These are phyloP conservation scores for Margaritispora aquatica DNA, from an alignment of 495 filamentous ascomycete genomes.

Conservation along the genomic window DNA sequence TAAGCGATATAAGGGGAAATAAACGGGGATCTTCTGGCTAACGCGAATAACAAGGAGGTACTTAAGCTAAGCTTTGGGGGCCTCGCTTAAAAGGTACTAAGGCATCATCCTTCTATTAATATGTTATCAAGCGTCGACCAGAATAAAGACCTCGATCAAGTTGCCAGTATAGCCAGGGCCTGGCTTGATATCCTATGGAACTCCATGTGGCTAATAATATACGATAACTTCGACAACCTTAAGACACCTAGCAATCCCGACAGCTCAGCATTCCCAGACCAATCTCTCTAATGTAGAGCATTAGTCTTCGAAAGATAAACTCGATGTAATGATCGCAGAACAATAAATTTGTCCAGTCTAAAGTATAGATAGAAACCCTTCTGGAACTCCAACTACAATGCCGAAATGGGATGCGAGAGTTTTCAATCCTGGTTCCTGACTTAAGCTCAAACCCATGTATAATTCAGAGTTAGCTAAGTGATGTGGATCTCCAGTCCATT, in stretches of 20 bases:
- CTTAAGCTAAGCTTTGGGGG: slow-evolving; percentile 30
- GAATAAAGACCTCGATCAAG: slow-evolving; percentile 21
- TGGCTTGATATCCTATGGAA: slow-evolving; percentile 34
- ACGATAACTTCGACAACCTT: slow-evolving; percentile 39
- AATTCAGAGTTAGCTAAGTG: no score
- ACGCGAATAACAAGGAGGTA: slow-evolving; percentile 24
- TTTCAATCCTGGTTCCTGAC: no score
- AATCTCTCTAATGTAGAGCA: no score
- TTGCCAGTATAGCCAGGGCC: slow-evolving; percentile 25
- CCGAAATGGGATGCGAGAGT: no score
- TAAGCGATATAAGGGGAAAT: slow-evolving; percentile 17
- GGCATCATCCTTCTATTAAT: slow-evolving; percentile 22
- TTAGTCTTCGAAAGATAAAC: no score
- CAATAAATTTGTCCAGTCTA: no score
- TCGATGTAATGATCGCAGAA: no score
- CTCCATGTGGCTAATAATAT: slow-evolving; percentile 34
- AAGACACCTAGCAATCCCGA: slow-evolving; percentile 22
- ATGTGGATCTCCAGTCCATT: no score
- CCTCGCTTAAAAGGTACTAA: slow-evolving; percentile 26
- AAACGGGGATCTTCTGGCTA: slow-evolving; percentile 24
- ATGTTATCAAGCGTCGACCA: slow-evolving; percentile 13
- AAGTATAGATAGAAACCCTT: no score
- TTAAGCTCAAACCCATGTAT: no score
- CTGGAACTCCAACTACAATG: no score
- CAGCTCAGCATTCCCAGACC: slow-evolving; percentile 14